phyloP scores from a whole-genome alignment of 1,139 yeast species.

The Suhomyces chickasaworum region DNA sequence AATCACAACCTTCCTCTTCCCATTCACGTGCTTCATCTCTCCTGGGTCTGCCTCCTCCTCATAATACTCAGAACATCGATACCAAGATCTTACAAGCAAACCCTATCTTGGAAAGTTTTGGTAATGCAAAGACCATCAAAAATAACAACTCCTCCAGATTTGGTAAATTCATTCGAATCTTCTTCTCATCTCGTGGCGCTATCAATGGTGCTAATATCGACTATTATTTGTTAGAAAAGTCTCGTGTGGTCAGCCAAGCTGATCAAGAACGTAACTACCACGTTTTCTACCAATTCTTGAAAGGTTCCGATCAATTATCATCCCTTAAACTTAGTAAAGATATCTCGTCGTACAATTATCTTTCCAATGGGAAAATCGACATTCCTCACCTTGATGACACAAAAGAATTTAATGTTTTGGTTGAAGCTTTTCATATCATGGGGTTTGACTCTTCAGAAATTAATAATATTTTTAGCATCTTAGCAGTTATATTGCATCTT shows the following conservation, averaged over 20 bases:
- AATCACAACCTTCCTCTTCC: no score
- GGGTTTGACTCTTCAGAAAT: constrained; percentile 64
- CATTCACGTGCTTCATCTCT: neutral
- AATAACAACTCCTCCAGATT: constrained; percentile 95
- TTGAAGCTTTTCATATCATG: constrained; percentile 71
- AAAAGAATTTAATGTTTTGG: constrained; percentile 60
- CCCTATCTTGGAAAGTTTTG: constrained; percentile 94
- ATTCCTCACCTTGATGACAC: constrained; percentile 77
- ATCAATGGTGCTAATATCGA: constrained; percentile 91
- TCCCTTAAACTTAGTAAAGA: constrained; percentile 51
- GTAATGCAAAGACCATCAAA: constrained; percentile 94
- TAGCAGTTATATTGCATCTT: constrained; percentile 78
- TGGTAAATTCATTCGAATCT: constrained; percentile 92
- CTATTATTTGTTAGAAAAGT: constrained; percentile 91
- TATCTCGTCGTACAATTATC: constrained; percentile 55
- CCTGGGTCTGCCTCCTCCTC: constrained; percentile 13
- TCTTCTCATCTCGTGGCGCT: constrained; percentile 63
- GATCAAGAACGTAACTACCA: constrained; percentile 85
- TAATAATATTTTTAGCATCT: constrained; percentile 59
- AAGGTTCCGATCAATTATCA: constrained; percentile 60
- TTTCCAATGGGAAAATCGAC: constrained; percentile 53
- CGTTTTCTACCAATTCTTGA: constrained; percentile 81
- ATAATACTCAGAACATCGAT: constrained; percentile 50
- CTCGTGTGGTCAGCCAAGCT: constrained; percentile 86
- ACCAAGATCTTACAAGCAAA: constrained; percentile 88